These are phyloP conservation scores for Cutaneotrichosporon spelunceum DNA, from an alignment of 1,284 basidiomycete species.

Conservation along the genomic window DNA sequence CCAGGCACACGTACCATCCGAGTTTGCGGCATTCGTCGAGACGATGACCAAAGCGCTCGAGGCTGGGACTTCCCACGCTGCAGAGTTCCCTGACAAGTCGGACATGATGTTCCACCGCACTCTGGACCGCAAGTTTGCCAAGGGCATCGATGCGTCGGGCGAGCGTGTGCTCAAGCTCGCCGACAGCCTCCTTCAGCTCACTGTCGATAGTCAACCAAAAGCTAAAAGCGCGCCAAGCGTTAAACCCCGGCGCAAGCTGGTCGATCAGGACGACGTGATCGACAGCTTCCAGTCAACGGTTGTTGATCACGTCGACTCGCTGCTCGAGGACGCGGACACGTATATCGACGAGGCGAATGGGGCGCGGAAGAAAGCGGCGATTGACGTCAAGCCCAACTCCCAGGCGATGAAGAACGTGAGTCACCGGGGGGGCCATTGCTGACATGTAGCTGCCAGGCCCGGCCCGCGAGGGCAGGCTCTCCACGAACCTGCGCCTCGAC, in stretches of 20 bases:
- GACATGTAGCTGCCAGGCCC: conserved; percentile 36
- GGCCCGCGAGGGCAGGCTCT: conserved; percentile 21
- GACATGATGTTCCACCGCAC: conserved; percentile 83
- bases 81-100: conserved; percentile 49
- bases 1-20: conserved; percentile 15
- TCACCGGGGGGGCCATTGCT: not conserved
- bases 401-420: conserved; percentile 12
- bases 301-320: conserved; percentile 75
- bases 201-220: conserved; percentile 45
- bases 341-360: conserved; percentile 76
- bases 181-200: conserved; percentile 62
- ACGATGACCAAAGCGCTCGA: conserved; percentile 43
- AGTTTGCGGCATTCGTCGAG: conserved; percentile 36
- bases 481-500: conserved; percentile 62
- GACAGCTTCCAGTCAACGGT: conserved; percentile 72
- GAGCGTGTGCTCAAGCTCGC: conserved; percentile 54
- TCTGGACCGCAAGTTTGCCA: conserved; percentile 67
- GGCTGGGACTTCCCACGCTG: conserved; percentile 42
- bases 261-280: conserved; percentile 70
- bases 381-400: conserved; percentile 34
- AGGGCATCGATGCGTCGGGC: conserved; percentile 38
- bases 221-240: conserved; percentile 51
- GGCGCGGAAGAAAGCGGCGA: conserved; percentile 59
- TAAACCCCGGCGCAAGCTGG: conserved; percentile 48
- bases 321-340: conserved; percentile 81